Base-by-base conservation (phyloP, 805 yeast species). In the Suhomyces xylopsoci region DNA sequence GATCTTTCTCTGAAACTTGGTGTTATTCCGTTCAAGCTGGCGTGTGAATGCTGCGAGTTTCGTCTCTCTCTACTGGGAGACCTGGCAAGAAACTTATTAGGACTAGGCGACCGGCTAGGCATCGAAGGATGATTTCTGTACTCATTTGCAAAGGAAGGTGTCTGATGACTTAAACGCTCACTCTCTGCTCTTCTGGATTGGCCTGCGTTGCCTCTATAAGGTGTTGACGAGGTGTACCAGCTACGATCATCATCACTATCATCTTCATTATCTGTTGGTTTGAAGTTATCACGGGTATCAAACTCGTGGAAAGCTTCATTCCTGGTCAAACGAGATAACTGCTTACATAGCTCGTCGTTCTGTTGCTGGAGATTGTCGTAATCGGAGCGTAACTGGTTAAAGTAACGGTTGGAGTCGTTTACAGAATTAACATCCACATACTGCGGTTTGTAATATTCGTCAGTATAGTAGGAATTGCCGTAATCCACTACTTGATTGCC, bases 401-500 rank as follows among this genome's bases (percentile, higher is more conserved):
- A 34, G 7, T 55, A 45, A 15, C 51, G 53, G 30, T 47, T 57
- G 3, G 60, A 53, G 36, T 56, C 59, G n/a, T 48, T 45, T 8
- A 47, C 50, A 2, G 52, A 41, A 30, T 49, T 42, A 32, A 50
- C 15, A 30, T 48, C 47, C 14, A 48, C 44, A n/a, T 25, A 41
- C 25, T 34, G 15, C 15, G 47, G 52, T 40, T 41, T 48, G 45
- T 26, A 48, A 25, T 38, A 51, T 14, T 26, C 53, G 24, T 51
- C 50, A 32, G 48, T 44, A 25, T 51, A 51, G 24, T 52, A 24
- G 12, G 38, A 50, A 20, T 40, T 30, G 25, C 55, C 48, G 41
- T 49, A 58, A 22, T 58, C 56, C 36, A 63, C 67, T 36, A 60
- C 59, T 10, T 62, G 66, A 28, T 66, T 68, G 36, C 80, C 80